phyloP scores from a whole-genome alignment of 2,329 filamentous ascomycete species.

The Penicillium sp. region DNA sequence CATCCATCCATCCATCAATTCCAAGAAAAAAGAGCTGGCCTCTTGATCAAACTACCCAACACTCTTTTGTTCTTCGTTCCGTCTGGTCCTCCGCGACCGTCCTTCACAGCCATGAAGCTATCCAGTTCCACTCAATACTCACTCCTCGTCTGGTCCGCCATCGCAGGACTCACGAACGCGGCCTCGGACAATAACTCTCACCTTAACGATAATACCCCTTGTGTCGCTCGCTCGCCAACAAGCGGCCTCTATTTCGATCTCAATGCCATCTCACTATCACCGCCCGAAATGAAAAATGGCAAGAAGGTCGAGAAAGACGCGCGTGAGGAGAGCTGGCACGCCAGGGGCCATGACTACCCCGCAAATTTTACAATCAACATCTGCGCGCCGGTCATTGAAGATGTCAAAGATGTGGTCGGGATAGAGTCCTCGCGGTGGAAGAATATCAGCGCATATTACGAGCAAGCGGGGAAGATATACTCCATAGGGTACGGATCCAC shows the following conservation, averaged over 20 bases:
- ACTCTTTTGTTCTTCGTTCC: constrained; percentile 9
- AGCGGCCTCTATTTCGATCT: constrained; percentile 66
- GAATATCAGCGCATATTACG: constrained; percentile 55
- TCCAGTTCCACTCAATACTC: constrained; percentile 31
- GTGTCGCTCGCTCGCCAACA: constrained; percentile 64
- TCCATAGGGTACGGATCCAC: constrained; percentile 47
- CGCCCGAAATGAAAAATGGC: constrained; percentile 46
- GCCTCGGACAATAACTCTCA: constrained; percentile 44
- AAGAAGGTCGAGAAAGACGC: constrained; percentile 42
- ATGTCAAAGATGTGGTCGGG: constrained; percentile 50
- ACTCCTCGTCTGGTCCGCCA: constrained; percentile 37
- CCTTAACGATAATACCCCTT: constrained; percentile 53
- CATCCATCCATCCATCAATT: background rate
- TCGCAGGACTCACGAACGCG: constrained; percentile 32
- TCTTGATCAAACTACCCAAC: constrained; percentile 14
- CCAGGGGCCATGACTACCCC: constrained; percentile 52
- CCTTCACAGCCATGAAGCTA: constrained; percentile 37
- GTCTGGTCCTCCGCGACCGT: constrained; percentile 7
- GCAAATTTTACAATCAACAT: constrained; percentile 56
- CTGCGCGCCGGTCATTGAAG: constrained; percentile 53
- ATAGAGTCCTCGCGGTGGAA: constrained; percentile 43
- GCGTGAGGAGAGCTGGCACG: constrained; percentile 51
- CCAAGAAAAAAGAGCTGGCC: constrained; percentile 17
- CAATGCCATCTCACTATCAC: constrained; percentile 56
- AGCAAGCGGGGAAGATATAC: constrained; percentile 45